Base-by-base conservation (phyloP, 2,329 filamentous ascomycete species). In the Lecanicillium sp. region DNA sequence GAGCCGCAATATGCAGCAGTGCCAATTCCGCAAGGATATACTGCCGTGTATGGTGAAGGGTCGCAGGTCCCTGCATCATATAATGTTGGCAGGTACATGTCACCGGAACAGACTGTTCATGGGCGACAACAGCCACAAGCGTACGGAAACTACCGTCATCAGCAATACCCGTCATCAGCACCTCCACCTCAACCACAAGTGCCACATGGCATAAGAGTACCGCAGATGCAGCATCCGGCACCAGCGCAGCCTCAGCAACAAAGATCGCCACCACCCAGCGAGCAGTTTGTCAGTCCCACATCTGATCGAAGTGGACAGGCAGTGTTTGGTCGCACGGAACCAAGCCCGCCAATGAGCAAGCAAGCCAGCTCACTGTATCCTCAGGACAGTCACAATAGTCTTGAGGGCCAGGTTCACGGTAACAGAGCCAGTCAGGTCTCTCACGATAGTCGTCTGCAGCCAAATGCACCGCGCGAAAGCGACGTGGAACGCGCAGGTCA, bases 1-100 rank as follows among this genome's bases (percentile, higher is more conserved):
- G 40, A 54, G 50, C 29, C 30, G 5, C 40, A 30, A 12, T 42
- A 42, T 18, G 40, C 19, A 12, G 17, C 35, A 9, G 40, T 41
- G 5, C 35, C 40, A 4, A 38, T 41, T 22, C 35, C 40, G 8
- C 34, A 30, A 8, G 35, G 40, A 17, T 42, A 42, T 19, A 25
- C 35, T 28, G n/a, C 35, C 13, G 25, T 34, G n/a, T 27, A 34
- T n/a, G 35, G 25, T 8, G 35, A 42, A 4, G 40, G 40, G 5
- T 22, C 15, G 14, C 30, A 37, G 30, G 35, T 32, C 12, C 40
- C 40, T 4, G 19, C n/a, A 9, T 11, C 19, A 27, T 42, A 42
- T 15, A 22, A 27, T 32, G n/a, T 17, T 14, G 18, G 25, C 5
- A 22, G 15, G 4, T 35, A 41, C 13, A 20, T 30, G 25, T 18